A percentile compares a stretch with the other conserved stretches of the same genome.
These are phyloP conservation scores for Blastomyces emzantsi DNA, from an alignment of 2,329 filamentous ascomycete genomes.

Conservation along the genomic window DNA sequence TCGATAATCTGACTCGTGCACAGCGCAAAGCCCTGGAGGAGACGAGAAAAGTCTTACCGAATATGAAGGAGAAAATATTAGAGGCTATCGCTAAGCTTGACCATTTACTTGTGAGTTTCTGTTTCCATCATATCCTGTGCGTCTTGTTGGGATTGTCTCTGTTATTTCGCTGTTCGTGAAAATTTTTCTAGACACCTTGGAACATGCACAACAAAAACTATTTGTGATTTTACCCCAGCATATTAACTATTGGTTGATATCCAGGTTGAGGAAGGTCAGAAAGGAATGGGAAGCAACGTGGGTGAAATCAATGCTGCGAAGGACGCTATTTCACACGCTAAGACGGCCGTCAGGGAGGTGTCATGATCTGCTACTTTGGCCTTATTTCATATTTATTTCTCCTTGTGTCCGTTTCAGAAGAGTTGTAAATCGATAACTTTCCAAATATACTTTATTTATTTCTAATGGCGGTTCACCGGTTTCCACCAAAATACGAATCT, in stretches of 20 bases:
- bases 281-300: slow-evolving; percentile 33
- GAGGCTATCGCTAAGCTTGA: slow-evolving; percentile 66
- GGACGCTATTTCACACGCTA: slow-evolving; percentile 34
- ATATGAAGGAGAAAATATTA: slow-evolving; percentile 60
- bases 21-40: slow-evolving; percentile 76
- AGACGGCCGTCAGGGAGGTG: slow-evolving; percentile 32
- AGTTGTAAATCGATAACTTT: not conserved
- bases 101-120: slow-evolving; percentile 59
- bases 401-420: not conserved
- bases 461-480: not conserved
- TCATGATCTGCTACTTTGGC: slow-evolving; percentile 20
- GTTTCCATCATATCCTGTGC: not conserved
- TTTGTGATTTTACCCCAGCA: not conserved
- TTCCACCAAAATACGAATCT: not conserved
- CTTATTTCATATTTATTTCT: not conserved
- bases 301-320: slow-evolving; percentile 35
- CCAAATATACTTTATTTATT: not conserved
- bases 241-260: not conserved
- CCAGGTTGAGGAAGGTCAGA: slow-evolving; percentile 33
- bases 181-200: not conserved
- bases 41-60: slow-evolving; percentile 72
- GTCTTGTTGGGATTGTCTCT: not conserved
- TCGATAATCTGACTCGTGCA: not conserved
- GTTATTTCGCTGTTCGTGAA: not conserved
- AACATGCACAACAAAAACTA: not conserved